Evolutionary conservation across 345 rosid species (phyloP), one percentile per base, ranked within the genome.

Genomic region (Abelmoschus esculentus): DNA sequence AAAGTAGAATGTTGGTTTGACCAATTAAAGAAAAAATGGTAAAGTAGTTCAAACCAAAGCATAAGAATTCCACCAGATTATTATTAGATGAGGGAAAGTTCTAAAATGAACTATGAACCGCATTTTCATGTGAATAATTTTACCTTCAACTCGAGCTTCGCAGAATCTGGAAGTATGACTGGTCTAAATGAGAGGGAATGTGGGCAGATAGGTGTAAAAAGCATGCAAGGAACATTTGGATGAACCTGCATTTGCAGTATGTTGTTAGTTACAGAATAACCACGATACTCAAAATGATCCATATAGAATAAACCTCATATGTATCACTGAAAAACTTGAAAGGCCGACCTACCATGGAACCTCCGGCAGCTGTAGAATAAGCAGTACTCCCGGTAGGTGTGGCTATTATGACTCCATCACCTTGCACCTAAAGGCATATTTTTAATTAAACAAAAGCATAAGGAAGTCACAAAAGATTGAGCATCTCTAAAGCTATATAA

Each of bases 371-470:
- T 55, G 97, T 91, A 81, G 97, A 93, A 78, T 93, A 93, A 62
- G 97, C 97, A 71, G 98, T 93, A 75, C 98, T 93, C 70, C 98
- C 98, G 15, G 98, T 93, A 66, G 98, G 98, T 70, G 98, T 93
- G 57, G 98, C 98, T 81, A 93, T 86, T 72, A 93, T 93, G 67
- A 93, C 97, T 79, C 99, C 97, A 76, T 95, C 99, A 29, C 97
- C 99, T 86, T 95, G 99, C 78, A 95, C 97, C 99, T 95, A 70
- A 69, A 70, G 70, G 64, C 76, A 34, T 55, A 54, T 34, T 36
- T 46, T 65, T 22, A 60, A 28, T 31, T 70, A 42, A 60, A 10
- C n/a, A 59, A 71, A 40, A 34, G 56, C 63, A 64, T 13, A 47
- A 66, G 55, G 46, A 68, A 26, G 14, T 22, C 59, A 15, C 67